A percentile compares a stretch with the other conserved stretches of the same genome.
Evolutionary conservation across 768 basidiomycete genomes (phyloP).

Genomic region (Phaffia australis): DNA sequence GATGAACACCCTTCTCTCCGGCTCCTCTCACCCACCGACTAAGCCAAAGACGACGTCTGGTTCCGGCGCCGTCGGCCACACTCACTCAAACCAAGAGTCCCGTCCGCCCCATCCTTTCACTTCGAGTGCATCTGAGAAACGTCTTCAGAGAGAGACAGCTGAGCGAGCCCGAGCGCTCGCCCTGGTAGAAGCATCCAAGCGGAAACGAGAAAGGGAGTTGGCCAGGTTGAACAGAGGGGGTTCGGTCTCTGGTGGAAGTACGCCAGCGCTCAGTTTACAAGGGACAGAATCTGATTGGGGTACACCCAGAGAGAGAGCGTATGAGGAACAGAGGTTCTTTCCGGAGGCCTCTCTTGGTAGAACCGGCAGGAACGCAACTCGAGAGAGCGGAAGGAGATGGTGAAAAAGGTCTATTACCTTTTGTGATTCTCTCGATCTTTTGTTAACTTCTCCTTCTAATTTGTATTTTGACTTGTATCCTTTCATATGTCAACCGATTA

Average conservation of each 20-base stretch:
- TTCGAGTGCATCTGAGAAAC: conserved; percentile 2
- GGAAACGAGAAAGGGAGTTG: neutral
- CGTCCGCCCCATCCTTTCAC: neutral
- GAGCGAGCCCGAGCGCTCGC: conserved; percentile 17
- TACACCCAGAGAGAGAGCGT: conserved; percentile 1
- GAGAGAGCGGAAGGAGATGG: neutral
- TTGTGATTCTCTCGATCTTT: too few relatives aligned
- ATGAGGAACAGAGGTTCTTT: conserved; percentile 17
- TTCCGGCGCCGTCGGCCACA: too few relatives aligned
- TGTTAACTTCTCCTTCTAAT: too few relatives aligned
- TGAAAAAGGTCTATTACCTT: conserved; percentile 10
- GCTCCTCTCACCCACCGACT: neutral
- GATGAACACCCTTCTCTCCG: conserved; percentile 13
- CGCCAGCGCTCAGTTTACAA: conserved; percentile 13
- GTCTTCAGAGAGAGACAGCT: conserved; percentile 11
- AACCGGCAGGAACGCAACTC: neutral
- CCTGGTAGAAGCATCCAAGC: neutral
- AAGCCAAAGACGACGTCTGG: neutral
- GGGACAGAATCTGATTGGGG: neutral
- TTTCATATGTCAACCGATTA: too few relatives aligned
- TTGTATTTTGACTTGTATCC: too few relatives aligned
- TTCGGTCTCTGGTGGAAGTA: neutral
- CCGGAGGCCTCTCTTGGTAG: conserved; percentile 2
- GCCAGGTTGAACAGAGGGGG: neutral
- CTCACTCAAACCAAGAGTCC: neutral